A percentile compares a stretch with the other conserved stretches of the same genome.
These are phyloP conservation scores for Diaporthe vexans DNA, from an alignment of 2,329 filamentous ascomycete species.

Conservation along the genomic window DNA sequence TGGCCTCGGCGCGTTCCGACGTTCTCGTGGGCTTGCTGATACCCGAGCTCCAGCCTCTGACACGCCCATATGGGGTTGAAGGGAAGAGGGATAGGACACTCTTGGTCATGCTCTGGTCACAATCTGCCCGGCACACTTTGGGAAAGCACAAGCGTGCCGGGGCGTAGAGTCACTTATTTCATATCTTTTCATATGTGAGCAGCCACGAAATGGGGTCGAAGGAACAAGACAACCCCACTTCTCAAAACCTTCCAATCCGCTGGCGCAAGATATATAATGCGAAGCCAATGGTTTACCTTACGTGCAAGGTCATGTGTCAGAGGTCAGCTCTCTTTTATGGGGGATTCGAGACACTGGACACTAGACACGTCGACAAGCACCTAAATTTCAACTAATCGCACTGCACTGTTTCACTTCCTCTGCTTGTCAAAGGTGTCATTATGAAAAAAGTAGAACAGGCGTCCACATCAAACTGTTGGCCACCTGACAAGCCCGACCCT, in stretches of 20 bases:
- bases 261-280: not conserved
- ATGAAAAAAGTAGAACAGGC: not conserved
- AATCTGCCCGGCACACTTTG: not conserved
- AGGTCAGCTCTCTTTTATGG: not conserved
- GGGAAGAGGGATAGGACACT: not conserved
- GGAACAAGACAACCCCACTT: not conserved
- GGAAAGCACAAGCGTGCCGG: not conserved
- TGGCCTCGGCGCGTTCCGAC: slow-evolving; percentile 17
- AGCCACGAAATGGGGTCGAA: not conserved
- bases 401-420: slow-evolving; percentile 1
- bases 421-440: not conserved
- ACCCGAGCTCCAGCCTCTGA: not conserved
- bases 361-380: not conserved
- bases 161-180: not conserved
- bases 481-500: not conserved
- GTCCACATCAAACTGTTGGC: not conserved
- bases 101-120: not conserved
- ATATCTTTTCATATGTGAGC: not conserved
- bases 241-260: not conserved
- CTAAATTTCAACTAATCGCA: not conserved
- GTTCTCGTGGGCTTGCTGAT: not conserved
- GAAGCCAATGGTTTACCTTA: not conserved
- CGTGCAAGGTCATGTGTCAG: not conserved
- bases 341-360: not conserved
- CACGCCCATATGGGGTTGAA: not conserved